These are phyloP conservation scores for Pseudogymnoascus sp. DNA, from an alignment of 2,329 filamentous ascomycete species.

Conservation along the genomic window DNA sequence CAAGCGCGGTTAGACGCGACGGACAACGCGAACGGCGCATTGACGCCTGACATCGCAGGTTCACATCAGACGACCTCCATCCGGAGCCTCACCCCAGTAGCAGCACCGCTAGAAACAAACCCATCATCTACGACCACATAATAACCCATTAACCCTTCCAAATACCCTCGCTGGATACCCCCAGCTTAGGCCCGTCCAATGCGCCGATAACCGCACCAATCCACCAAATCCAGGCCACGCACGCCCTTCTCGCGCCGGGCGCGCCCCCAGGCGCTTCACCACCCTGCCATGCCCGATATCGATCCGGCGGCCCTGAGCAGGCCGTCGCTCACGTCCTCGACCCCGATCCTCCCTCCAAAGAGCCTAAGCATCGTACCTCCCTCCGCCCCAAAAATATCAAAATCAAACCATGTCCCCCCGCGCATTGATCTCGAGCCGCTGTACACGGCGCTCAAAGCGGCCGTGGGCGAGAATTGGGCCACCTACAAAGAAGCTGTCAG, in stretches of 20 bases:
- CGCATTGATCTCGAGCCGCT: constrained; percentile 60
- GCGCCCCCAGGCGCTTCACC: constrained; percentile 9
- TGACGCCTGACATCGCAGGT: constrained; percentile 4
- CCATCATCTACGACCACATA: constrained; percentile 17
- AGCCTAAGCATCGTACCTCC: constrained; percentile 46
- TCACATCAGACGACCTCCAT: constrained; percentile 5
- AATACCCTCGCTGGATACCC: constrained; percentile 18
- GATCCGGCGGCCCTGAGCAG: constrained; percentile 61
- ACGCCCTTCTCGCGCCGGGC: neutral
- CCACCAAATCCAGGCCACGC: neutral
- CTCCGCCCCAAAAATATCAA: constrained; percentile 37
- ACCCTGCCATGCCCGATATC: constrained; percentile 53
- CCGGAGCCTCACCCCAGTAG: constrained; percentile 1
- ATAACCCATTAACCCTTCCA: constrained; percentile 17
- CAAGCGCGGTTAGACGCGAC: constrained; percentile 6
- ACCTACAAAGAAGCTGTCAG: constrained; percentile 55
- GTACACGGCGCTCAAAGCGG: constrained; percentile 52
- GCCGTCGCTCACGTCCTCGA: constrained; percentile 48
- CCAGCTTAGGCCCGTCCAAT: constrained; percentile 21
- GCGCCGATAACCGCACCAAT: constrained; percentile 17
- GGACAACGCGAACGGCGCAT: constrained; percentile 2
- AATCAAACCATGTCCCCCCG: constrained; percentile 54
- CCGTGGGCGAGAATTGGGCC: constrained; percentile 56
- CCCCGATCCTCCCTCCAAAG: constrained; percentile 50
- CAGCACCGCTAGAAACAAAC: neutral